These are phyloP conservation scores for Kodamaea hsintzibuensis DNA, from an alignment of 805 yeast genomes.

Conservation along the genomic window DNA sequence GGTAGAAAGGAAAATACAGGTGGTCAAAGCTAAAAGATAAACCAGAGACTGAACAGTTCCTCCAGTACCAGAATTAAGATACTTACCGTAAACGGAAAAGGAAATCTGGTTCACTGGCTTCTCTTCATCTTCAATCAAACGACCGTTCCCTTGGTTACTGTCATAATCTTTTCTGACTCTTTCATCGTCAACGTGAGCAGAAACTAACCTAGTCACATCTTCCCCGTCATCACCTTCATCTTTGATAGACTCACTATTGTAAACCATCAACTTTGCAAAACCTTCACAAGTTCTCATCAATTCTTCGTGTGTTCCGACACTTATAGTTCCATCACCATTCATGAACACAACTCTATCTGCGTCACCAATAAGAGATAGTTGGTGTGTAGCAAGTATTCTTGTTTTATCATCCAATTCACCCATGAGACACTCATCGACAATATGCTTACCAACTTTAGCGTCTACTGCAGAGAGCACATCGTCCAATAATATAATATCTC, in stretches of 20 bases:
- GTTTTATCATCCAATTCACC: constrained; percentile 62
- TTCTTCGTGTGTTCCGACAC: constrained; percentile 60
- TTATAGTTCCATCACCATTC: constrained; percentile 63
- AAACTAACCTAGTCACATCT: neutral
- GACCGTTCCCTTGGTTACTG: neutral
- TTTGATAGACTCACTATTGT: constrained; percentile 17
- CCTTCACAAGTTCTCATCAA: constrained; percentile 38
- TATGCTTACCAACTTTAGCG: constrained; percentile 81
- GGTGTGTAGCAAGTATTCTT: constrained; percentile 81
- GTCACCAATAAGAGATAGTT: constrained; percentile 62
- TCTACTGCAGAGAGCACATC: constrained; percentile 85
- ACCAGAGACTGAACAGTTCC: neutral
- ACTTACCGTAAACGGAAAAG: constrained; percentile 31
- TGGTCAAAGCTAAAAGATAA: constrained; percentile 15
- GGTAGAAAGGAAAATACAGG: constrained; percentile 26
- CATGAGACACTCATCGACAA: constrained; percentile 65
- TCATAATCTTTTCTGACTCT: neutral
- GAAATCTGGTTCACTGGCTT: constrained; percentile 28
- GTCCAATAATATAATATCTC: constrained; percentile 68
- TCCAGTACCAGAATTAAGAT: constrained; percentile 29
- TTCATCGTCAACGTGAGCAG: constrained; percentile 1
- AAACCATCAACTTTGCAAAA: constrained; percentile 41
- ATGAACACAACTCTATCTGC: constrained; percentile 73
- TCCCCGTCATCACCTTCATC: constrained; percentile 14
- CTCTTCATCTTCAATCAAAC: constrained; percentile 18